Base-by-base conservation (phyloP, 2,329 filamentous ascomycete species). In the Fusarium decemcellulare region DNA sequence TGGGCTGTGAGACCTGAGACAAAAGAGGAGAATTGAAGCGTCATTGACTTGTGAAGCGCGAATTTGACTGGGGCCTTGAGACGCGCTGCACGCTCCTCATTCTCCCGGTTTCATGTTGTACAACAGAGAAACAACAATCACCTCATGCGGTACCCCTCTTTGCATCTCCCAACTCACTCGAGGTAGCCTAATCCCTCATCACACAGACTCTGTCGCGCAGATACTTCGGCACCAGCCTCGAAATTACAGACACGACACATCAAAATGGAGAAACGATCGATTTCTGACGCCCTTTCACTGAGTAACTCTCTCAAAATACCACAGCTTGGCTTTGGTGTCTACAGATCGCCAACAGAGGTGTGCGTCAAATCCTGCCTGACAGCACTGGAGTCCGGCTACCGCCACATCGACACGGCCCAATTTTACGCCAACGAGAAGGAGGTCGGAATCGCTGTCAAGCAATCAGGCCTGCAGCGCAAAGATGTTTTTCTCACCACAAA, bases 281-380 rank as follows among this genome's bases (percentile, higher is more conserved):
- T 72, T 12, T 54, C 63, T 2, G 67, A 75, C 3, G 68, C 70
- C 0, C 44, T 79, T 16, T 50, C 65, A 1, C 59, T 80, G 5
- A 59, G 69, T 7, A 76, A 75, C 34, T 53, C 51, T 2, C 18
- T 61, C 15, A 50, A 60, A 32, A 91, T 93, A 23, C 91, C 91
- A 12, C 85, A 84, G 50, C 84, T 93, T 6, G 91, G 91, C 4
- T 93, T 93, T 73, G 91, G 91, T 55, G 90, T 93, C 61, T 93
- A 91, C 79, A 83, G 84, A 59, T 90, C 89, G 2, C 83, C 83
- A 1, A 74, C 81, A 37, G 76, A 84, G 30, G 82, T 84, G 63
- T 91, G 88, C 76, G 81, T 85, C 8, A 78, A 84, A 30, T 90
- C 91, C 2, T 90, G 86, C 70, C 80, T 88, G 4, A 83, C 83